Evolutionary conservation across 1,284 basidiomycete genomes (phyloP).

Genomic region (Heterobasidion parviporum): DNA sequence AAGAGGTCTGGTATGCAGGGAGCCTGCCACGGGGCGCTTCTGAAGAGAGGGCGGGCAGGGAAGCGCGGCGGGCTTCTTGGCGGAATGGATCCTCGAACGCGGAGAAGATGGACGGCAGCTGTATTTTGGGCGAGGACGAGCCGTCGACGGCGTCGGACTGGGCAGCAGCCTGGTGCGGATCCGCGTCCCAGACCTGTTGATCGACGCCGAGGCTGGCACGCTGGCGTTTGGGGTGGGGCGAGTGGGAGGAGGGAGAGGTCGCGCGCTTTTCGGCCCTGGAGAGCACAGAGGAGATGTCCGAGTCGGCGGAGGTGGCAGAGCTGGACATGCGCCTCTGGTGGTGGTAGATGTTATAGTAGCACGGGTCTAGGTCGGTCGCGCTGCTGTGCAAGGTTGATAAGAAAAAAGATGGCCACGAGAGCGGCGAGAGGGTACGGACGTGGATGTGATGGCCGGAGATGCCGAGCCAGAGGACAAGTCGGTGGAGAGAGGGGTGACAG

Average conservation of each 20-base stretch:
- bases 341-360: slow-evolving; percentile 18
- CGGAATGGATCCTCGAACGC: slow-evolving; percentile 56
- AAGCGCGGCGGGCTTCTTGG: slow-evolving; percentile 50
- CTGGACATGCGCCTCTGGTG: slow-evolving; percentile 23
- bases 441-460: slow-evolving; percentile 33
- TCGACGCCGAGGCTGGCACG: slow-evolving; percentile 19
- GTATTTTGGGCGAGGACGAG: slow-evolving; percentile 40
- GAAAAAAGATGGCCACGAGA: slow-evolving; percentile 14
- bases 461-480: slow-evolving; percentile 29
- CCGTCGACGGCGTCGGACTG: slow-evolving; percentile 10
- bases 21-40: slow-evolving; percentile 30
- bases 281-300: slow-evolving; percentile 39
- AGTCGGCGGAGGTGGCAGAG: slow-evolving; percentile 19
- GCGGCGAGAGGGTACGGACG: slow-evolving; percentile 8
- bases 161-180: neutral
- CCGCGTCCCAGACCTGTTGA: neutral
- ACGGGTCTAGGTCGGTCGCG: slow-evolving; percentile 31
- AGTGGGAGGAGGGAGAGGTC: slow-evolving; percentile 39
- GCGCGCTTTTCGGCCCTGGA: slow-evolving; percentile 52
- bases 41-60: slow-evolving; percentile 51
- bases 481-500: slow-evolving; percentile 5
- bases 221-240: slow-evolving; percentile 41
- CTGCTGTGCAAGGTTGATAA: slow-evolving; percentile 6
- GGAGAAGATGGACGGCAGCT: slow-evolving; percentile 64
- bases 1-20: slow-evolving; percentile 8